Conservation (phyloP, 306 rosid species). For the Canavalia ensiformis region DNA sequence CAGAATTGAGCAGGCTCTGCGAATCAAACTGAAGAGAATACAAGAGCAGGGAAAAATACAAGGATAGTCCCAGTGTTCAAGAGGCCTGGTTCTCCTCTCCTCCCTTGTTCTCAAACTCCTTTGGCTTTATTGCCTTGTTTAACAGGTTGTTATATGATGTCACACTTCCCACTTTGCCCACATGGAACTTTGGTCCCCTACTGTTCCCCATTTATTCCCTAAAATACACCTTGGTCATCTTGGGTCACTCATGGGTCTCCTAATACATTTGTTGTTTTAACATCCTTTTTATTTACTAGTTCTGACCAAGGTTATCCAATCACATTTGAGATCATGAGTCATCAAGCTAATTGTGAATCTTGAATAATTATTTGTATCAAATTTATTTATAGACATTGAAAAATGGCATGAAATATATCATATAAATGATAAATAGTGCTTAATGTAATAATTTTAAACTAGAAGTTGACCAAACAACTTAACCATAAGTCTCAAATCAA, state of each 20-base stretch:
- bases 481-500: neutral
- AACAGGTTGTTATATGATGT: neutral
- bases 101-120: neutral
- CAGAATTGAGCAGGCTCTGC: neutral
- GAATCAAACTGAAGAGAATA: neutral
- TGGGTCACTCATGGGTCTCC: neutral
- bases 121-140: neutral
- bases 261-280: neutral
- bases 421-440: neutral
- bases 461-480: neutral
- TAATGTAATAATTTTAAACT: neutral
- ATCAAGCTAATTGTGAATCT: constrained; percentile 2
- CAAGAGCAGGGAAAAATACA: neutral
- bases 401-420: neutral
- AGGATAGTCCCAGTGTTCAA: neutral
- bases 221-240: constrained; percentile 1
- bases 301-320: neutral
- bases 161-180: neutral
- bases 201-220: neutral
- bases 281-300: neutral
- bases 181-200: neutral
- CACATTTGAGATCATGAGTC: neutral
- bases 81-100: neutral
- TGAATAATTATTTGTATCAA: neutral
- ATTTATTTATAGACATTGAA: neutral